Base-by-base conservation (phyloP, 768 basidiomycete genomes). In the Suillus plorans region DNA sequence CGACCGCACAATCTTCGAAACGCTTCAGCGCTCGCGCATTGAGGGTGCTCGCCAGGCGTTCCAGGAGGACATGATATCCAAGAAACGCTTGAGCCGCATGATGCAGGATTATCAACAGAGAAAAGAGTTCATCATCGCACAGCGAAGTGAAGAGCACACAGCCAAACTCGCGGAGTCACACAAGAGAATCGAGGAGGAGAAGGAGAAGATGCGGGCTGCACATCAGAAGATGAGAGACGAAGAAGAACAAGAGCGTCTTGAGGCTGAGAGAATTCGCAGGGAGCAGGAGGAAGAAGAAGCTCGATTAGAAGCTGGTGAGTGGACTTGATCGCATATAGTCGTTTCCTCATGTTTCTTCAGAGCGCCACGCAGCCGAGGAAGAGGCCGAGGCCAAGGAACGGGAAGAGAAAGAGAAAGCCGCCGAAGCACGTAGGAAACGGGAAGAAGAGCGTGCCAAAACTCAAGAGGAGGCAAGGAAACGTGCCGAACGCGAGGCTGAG, bases 181-280 rank as follows among this genome's bases (percentile, higher is more conserved):
- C 68, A 80, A 78, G 75, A 94, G 89, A 83, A 87, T 95, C 62
- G 88, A 87, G 65, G 89, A 92, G 72, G 95, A 96, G 80, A 96
- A 95, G 82, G 83, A 84, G 56, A 90, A 89, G 82, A 81, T 89
- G 68, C 81, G 81, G 65, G 82, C 82, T 68, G 79, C 81, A 64
- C 79, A 87, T 67, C 88, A 85, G 71, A 89, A 86, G 73, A 83
- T 90, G 76, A 77, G 52, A 42, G 86, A 84, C 69, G 77, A 75
- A 44, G 82, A 83, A 68, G 81, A 78, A 60, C 67, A 69, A 16
- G 55, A 63, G 47, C 67, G 65, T n/a, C 73, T 75, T 47, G 74
- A 76, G 67, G 72, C 62, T 0, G 68, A 73, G 36, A 69, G 63
- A 1, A 64, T 69, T 1, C 68, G 3, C 2, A 66, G 67, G 64